A percentile compares a stretch with the other conserved stretches of the same genome.
Evolutionary conservation across 306 rosid species (phyloP).

Genomic region (Castanea sativa): DNA sequence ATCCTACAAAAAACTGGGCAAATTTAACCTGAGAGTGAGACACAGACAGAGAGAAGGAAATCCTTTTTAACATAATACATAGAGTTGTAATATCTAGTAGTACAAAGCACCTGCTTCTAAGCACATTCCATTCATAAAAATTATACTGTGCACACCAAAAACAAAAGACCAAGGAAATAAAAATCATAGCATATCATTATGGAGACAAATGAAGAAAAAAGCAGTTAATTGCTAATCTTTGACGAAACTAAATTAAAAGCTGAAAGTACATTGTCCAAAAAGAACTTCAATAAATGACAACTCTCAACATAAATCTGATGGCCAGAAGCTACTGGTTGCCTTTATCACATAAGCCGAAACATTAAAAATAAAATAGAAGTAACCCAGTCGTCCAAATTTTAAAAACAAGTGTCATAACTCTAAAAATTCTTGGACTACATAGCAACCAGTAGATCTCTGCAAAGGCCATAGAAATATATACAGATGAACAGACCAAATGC

Average conservation of each 20-base stretch:
- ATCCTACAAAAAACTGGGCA: background rate
- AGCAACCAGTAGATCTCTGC: slow-evolving; percentile 53
- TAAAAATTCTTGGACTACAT: slow-evolving; percentile 51
- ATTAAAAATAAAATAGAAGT: slow-evolving; percentile 29
- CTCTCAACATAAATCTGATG: slow-evolving; percentile 54
- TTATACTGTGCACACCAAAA: background rate
- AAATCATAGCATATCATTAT: slow-evolving; percentile 1
- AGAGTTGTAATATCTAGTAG: background rate
- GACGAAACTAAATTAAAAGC: slow-evolving; percentile 31
- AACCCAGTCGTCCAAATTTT: slow-evolving; percentile 41
- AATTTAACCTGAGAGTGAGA: background rate
- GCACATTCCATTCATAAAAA: background rate
- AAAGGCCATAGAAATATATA: slow-evolving; percentile 66
- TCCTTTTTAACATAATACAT: background rate
- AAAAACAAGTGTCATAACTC: slow-evolving; percentile 37
- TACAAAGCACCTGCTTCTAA: background rate
- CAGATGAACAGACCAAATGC: slow-evolving; percentile 45
- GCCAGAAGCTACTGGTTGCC: slow-evolving; percentile 38
- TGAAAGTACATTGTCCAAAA: slow-evolving; percentile 42
- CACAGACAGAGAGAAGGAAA: background rate
- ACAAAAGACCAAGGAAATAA: slow-evolving; percentile 8
- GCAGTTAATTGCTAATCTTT: slow-evolving; percentile 20
- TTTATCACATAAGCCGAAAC: slow-evolving; percentile 50
- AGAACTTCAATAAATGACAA: slow-evolving; percentile 43
- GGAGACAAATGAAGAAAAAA: slow-evolving; percentile 14